Evolutionary conservation across 306 rosid genomes (phyloP), one percentile per base, ranked within the genome.

Genomic region (Rubus idaeus): DNA sequence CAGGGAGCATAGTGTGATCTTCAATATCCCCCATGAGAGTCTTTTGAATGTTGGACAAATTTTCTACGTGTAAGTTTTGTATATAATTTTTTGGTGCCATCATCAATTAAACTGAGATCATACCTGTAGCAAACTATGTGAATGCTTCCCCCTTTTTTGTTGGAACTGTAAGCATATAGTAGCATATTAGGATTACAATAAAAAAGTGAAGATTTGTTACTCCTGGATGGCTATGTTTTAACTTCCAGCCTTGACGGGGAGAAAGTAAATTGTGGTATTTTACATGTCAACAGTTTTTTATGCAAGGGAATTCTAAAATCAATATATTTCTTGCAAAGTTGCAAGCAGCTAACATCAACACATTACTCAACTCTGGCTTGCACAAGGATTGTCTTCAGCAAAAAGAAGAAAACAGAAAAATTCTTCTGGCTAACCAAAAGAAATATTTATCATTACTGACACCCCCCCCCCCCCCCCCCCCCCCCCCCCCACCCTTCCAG

Each of bases 21-120:
- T 96, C 92, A 92, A 92, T 87, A 82, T 96, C 57, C 99, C 99
- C 77, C 99, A 96, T 82, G 99, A 92, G 94, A 89, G 94, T 81
- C 88, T 96, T 41, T 82, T 96, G 79, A 92, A 96, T 76, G 99
- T 96, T 75, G 99, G 99, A 10, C 99, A 91, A 74, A 78, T 92
- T 83, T 89, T 92, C 78, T 96, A 87, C 76, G 98, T 96, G 79
- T 96, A 90, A 84, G 47, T 71, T 52, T 20, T 18, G 13, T 57
- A 13, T 62, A 35, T 14, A 16, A 30, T 16, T 63, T 63, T 63
- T 64, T 16, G 46, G 52, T 52, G 21, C 35, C 23, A 6, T 55
- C 46, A 6, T 56, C 65, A 41, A 73, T 55, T 3, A 41, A 35
- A 73, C 66, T 20, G 45, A n/a, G 71, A 42, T 41, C 71, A n/a